Evolutionary conservation across 352 stramenopile genomes (phyloP), one percentile per base, ranked within the genome.

Genomic region (Phytophthora pinifolia): DNA sequence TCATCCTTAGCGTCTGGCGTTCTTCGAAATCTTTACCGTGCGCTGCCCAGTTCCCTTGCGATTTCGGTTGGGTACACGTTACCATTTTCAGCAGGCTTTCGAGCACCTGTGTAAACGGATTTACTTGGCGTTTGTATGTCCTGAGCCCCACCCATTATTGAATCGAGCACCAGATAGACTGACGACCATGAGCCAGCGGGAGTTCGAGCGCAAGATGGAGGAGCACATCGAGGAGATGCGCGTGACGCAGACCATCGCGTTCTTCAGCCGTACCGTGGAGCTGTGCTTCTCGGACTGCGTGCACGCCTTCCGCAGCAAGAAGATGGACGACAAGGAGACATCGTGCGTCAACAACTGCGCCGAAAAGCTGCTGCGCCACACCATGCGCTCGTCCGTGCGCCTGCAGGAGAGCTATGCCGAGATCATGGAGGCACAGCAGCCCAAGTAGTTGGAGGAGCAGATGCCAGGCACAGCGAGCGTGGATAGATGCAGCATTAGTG

Each of bases 291-390:
- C 65, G 47, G 84, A 96, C 59, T 96, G 88, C 60, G 86, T 96
- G 55, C 83, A 96, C 67, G 86, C 76, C 48, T 96, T 96, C 72
- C 84, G 84, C 68, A 94, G 83, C 76, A 96, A 96, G 78, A 92
- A 94, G 65, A 59, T 96, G 59, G 83, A 95, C 58, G 81, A 94
- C 76, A 89, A 90, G 73, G 88, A 96, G 61, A 75, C 84, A 54
- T 86, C 79, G 30, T 96, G 88, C 65, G 75, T 96, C 38, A 91
- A 81, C 69, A 91, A 81, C 62, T 96, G 88, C 68, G 83, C 84
- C 44, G 86, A 96, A 57, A 96, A 96, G 70, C 94, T 96, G 59
- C 51, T 96, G 62, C 89, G 88, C 70, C 83, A 96, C 76, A 95
- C 84, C 27, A 94, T 96, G 83, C 83, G 88, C 59, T 92, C 88